Base-by-base conservation (phyloP, 106 monocot genomes). In the Hemerocallis citrina region DNA sequence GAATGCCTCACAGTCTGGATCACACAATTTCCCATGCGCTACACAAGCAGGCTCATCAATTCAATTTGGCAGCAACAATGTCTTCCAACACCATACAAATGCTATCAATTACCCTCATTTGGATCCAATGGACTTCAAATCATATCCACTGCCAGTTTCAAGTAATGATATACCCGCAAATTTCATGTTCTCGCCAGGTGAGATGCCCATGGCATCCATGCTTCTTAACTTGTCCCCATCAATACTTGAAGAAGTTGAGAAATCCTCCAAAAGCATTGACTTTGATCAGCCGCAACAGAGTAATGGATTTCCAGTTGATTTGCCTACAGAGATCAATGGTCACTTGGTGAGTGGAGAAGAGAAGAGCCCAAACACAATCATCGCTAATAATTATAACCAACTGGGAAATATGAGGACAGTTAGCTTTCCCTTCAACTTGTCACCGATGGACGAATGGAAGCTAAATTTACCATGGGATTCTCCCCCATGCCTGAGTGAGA, bases 391-490 rank as follows among this genome's bases (percentile, higher is more conserved):
- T 27, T 37, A 57, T 49, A 48, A 23, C 24, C 71, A 76, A 52
- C 70, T 56, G 57, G 77, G 77, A 57, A 58, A 12, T 17, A 9
- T 55, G 59, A 63, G 44, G 21, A 47, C 57, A 0, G 50, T 69
- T 14, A 74, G 27, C 31, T 79, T 81, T 56, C 81, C 88, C 4
- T 77, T 82, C 48, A 72, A 37, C 39, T n/a, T 82, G 24, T 43
- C 63, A 13, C 33, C 70, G 49, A 68, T 74, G 23, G 88, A 89
- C 39, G 88, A 79, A 27, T 84, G 87, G 92, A 84, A 77, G 52
- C 49, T 74, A 4, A 88, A 50, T 44, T 57, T 83, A 43, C 68
- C 70, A 61, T 88, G 82, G 75, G 81, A 83, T 25, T 59, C 68
- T 50, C 35, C 74, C 12, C 49, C 68, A 14, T 80, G 67, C 61